Evolutionary conservation across 768 basidiomycete species (phyloP), one percentile per base, ranked within the genome.

Genomic region (Tylopilus cervinicoccineus): DNA sequence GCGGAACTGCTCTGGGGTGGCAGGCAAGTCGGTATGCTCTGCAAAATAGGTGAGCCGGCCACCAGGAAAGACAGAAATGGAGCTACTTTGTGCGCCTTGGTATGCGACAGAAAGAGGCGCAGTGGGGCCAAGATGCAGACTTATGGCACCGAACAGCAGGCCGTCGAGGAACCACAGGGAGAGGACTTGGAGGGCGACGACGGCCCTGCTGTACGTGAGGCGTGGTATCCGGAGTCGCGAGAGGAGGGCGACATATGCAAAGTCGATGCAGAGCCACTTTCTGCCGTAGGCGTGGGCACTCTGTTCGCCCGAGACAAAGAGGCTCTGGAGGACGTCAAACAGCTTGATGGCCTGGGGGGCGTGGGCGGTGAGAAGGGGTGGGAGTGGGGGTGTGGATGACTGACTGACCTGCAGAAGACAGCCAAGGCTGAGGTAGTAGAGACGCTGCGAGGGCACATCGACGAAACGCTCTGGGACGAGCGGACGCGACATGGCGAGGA

Each of bases 251-350:
- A 81, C 76, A 60, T 80, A 87, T 20, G 76, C 68, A 57, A 83
- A 73, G 69, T 88, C 88, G 53, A 83, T 71, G 32, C 81, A 65
- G n/a, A 86, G 70, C 86, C 88, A 90, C 70, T 88, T 89, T 50
- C 63, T 72, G 64, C 72, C 78, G 74, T 62, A 76, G 59, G 40
- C 76, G 74, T 61, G 74, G 58, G 45, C 70, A 42, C 46, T 68
- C 48, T 66, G 72, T 60, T 61, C 72, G 49, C 72, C 63, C 13
- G 76, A 69, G 33, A 77, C 66, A 50, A 84, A 63, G 45, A 79
- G 62, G 40, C 71, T 79, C 57, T 76, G 74, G 17, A 86, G 51
- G 43, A 88, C 75, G 63, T 93, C 88, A 49, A 88, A 67, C 3
- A 81, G 45, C 73, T 95, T 95, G 53, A 88, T 72, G 23, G 87